Percentiles rank a stretch among this genome's conserved stretches.
Evolutionary conservation across 1,284 basidiomycete species (phyloP).

Genomic region (Cryptococcus sp.): DNA sequence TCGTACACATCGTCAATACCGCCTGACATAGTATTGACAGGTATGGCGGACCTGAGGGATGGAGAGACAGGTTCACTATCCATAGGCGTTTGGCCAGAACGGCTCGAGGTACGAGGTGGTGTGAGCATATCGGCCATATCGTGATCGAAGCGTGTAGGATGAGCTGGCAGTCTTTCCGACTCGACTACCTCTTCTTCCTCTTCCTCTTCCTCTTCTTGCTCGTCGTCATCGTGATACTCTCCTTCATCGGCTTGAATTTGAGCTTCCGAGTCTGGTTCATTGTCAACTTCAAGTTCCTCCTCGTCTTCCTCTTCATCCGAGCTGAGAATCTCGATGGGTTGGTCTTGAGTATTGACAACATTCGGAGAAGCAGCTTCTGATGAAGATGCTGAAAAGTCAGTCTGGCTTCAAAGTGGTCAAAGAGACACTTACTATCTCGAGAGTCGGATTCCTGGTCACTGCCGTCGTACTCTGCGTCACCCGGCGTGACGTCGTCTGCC

Average conservation of each 20-base stretch:
- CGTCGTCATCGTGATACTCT: slow-evolving; percentile 11
- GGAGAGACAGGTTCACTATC: too few species aligned
- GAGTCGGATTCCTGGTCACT: too few species aligned
- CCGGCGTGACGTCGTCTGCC: too few species aligned
- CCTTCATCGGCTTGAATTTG: neutral
- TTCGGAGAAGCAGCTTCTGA: too few species aligned
- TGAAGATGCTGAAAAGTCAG: too few species aligned
- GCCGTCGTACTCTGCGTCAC: too few species aligned
- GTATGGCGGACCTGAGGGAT: too few species aligned
- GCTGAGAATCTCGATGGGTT: neutral
- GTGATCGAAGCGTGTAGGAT: neutral
- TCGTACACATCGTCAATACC: neutral
- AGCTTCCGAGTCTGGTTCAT: neutral
- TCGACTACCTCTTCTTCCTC: slow-evolving; percentile 9
- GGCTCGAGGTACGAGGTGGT: too few species aligned
- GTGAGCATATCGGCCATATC: slow-evolving; percentile 12
- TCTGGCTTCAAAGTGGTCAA: too few species aligned
- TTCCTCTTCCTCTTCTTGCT: slow-evolving; percentile 6
- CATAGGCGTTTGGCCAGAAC: too few species aligned
- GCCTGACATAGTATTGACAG: neutral
- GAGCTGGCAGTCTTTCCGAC: slow-evolving; percentile 2
- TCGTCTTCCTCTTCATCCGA: slow-evolving; percentile 1
- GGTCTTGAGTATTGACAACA: neutral
- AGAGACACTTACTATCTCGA: too few species aligned
- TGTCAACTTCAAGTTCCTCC: too few species aligned